Base-by-base conservation (phyloP, 2,329 filamentous ascomycete genomes). In the Fusarium piperis region DNA sequence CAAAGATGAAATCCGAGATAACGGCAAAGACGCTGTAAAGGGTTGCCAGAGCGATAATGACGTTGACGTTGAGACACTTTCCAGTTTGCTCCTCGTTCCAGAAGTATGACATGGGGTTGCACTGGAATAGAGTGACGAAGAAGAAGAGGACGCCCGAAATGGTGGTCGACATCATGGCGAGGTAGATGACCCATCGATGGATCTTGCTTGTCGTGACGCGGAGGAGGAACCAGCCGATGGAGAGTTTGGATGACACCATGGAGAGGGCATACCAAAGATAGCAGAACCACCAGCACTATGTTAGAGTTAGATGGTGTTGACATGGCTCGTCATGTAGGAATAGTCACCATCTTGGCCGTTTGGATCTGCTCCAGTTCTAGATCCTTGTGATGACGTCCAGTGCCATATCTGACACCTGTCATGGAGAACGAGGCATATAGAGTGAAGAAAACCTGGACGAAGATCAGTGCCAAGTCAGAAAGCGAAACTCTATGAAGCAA, bases 41-140 rank as follows among this genome's bases (percentile, higher is more conserved):
- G 57, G 86, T 85, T 4, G 83, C 85, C 15, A 88, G 79, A 5
- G 78, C 81, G 39, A 86, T 84, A 10, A 89, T 81, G 23, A 83
- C 78, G 1, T 82, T 79, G 1, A 70, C 56, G 26, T 74, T 64
- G 4, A 83, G 60, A 48, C 81, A 83, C 8, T 59, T 69, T 16
- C 73, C 73, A 0, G 64, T 32, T 3, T 72, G 70, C 1, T 55
- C 56, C 36, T 75, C 74, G 12, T 78, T 65, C 78, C 78, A 80
- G 35, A 79, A 80, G 33, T 63, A 78, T 0, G 74, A 65, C 5
- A 79, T 62, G 0, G 78, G 78, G 8, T 60, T 68, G 28, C 78
- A 79, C 48, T 80, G 78, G 15, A 79, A 75, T 0, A 80, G 32
- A 11, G 71, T 77, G 48, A 80, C 76, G 53, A 79, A 78, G 52